These are phyloP conservation scores for Vigna unguiculata DNA, from an alignment of 306 rosid species.

Conservation along the genomic window DNA sequence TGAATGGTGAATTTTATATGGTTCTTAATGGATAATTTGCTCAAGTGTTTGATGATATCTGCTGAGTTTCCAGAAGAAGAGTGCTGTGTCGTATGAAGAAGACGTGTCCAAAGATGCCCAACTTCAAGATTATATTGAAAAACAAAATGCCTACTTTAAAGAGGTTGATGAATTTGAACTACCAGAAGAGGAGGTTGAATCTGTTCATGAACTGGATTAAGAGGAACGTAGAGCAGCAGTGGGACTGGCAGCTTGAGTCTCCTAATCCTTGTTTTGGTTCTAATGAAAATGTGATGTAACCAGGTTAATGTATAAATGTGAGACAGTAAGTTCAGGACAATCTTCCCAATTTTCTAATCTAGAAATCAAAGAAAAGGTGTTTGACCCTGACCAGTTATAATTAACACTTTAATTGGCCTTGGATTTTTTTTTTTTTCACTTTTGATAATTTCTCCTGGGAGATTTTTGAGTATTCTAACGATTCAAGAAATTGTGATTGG, in stretches of 20 bases:
- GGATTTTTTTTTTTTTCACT: not conserved
- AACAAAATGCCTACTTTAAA: slow-evolving; percentile 73
- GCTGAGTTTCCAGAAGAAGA: slow-evolving; percentile 59
- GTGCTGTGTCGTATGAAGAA: slow-evolving; percentile 29
- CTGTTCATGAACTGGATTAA: slow-evolving; percentile 57
- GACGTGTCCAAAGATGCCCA: slow-evolving; percentile 42
- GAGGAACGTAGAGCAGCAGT: slow-evolving; percentile 20
- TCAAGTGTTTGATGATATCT: slow-evolving; percentile 37
- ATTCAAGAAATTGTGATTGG: slow-evolving; percentile 3
- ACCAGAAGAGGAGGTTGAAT: slow-evolving; percentile 71
- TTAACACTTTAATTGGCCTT: not conserved
- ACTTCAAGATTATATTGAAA: slow-evolving; percentile 60
- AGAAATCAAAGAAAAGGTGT: slow-evolving; percentile 27
- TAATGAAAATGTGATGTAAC: slow-evolving; percentile 32
- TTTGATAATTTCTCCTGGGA: not conserved
- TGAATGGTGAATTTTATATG: not conserved
- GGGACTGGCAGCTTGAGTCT: slow-evolving; percentile 26
- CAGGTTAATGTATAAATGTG: slow-evolving; percentile 20
- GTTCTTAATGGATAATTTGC: slow-evolving; percentile 32
- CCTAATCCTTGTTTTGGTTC: slow-evolving; percentile 35
- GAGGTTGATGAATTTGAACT: slow-evolving; percentile 79
- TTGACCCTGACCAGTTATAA: not conserved
- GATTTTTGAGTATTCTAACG: not conserved
- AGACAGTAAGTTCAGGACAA: slow-evolving; percentile 1
- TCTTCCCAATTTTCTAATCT: slow-evolving; percentile 15